Conservation (phyloP, 345 rosid species). For the Euphorbia tirucalli region DNA sequence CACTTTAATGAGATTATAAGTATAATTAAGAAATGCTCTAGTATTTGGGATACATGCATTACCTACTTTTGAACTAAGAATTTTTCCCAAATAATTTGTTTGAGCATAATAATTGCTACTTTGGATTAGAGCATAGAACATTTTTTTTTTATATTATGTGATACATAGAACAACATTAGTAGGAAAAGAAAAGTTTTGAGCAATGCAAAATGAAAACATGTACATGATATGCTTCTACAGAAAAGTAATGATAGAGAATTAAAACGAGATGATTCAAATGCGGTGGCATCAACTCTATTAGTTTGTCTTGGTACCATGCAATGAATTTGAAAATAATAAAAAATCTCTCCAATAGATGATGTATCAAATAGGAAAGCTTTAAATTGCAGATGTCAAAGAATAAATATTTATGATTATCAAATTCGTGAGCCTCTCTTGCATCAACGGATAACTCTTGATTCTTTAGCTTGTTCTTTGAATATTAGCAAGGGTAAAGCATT, state of each 20-base stretch:
- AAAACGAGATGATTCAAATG: background rate
- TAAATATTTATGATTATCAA: background rate
- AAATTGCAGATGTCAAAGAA: background rate
- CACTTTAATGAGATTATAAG: too few relatives aligned
- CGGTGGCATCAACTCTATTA: background rate
- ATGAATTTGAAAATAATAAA: background rate
- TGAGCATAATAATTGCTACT: too few relatives aligned
- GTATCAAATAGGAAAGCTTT: background rate
- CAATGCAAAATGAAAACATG: background rate
- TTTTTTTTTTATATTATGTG: too few relatives aligned
- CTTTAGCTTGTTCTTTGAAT: background rate
- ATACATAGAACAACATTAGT: too few relatives aligned
- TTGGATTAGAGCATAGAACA: too few relatives aligned
- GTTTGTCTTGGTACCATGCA: background rate
- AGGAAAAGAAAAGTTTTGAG: too few relatives aligned
- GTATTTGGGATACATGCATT: too few relatives aligned
- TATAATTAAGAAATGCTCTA: too few relatives aligned
- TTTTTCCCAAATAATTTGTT: too few relatives aligned
- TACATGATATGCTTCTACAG: background rate
- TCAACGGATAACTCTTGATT: background rate
- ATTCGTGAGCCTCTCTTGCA: background rate
- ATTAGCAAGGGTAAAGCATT: background rate
- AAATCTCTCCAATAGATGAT: background rate
- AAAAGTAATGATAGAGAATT: background rate
- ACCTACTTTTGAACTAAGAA: too few relatives aligned